Percentiles rank a stretch among this genome's conserved stretches.
Conservation (phyloP, 228 moss, liverwort and hornwort species). For the Sphagnum fallax region DNA sequence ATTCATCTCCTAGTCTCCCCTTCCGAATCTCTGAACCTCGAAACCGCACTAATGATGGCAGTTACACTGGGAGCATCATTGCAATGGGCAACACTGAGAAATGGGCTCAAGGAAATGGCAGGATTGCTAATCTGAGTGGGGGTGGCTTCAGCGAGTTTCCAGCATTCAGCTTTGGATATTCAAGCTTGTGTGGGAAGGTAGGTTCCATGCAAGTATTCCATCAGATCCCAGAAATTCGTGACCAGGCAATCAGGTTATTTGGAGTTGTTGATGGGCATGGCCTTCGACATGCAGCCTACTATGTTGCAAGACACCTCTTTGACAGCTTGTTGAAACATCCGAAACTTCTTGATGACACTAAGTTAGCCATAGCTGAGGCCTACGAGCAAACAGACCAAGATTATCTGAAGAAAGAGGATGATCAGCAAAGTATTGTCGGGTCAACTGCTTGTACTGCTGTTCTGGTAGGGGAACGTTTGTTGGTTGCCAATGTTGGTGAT, state of each 20-base stretch:
- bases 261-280: conserved; percentile 24
- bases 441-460: conserved; percentile 52
- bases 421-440: conserved; percentile 47
- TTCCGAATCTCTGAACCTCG: no score
- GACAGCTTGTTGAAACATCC: conserved; percentile 20
- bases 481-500: conserved; percentile 53
- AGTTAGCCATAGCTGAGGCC: conserved; percentile 27
- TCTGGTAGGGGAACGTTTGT: conserved; percentile 41
- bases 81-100: no score
- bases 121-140: no score
- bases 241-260: neutral
- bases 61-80: no score
- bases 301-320: conserved; percentile 43
- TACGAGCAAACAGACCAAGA: conserved; percentile 43
- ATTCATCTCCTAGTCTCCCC: conserved; percentile 18
- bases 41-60: no score
- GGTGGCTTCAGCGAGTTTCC: no score
- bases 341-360: conserved; percentile 22
- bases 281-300: conserved; percentile 39
- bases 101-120: no score
- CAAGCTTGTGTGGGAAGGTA: no score
- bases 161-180: no score
- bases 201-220: no score
- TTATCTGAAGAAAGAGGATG: conserved; percentile 45
- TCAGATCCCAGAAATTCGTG: no score